Evolutionary conservation across 208 protist genomes (phyloP).

Genomic region (Naegleria lovaniensis): DNA sequence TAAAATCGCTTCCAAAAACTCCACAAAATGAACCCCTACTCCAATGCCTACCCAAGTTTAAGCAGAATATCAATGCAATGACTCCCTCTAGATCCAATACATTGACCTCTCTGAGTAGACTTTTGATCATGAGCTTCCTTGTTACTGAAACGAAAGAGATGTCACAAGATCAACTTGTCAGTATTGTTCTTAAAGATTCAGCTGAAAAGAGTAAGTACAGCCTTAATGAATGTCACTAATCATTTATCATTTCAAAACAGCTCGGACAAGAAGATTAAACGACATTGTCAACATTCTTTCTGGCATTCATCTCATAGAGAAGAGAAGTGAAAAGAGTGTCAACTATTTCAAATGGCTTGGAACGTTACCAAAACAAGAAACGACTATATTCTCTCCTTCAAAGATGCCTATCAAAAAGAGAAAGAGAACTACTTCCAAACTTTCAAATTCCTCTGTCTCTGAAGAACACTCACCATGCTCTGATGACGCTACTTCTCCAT

Average conservation of each 20-base stretch:
- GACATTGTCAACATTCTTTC: conserved; percentile 20
- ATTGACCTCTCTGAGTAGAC: background rate
- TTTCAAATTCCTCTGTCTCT: too few relatives aligned
- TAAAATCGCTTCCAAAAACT: background rate
- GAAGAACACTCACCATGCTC: background rate
- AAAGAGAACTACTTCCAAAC: background rate
- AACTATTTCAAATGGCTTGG: background rate
- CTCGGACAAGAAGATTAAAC: background rate
- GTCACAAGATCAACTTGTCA: background rate
- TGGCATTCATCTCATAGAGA: background rate
- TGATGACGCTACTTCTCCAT: background rate
- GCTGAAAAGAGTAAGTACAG: background rate
- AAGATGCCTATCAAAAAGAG: background rate
- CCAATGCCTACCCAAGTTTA: background rate
- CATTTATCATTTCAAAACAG: background rate
- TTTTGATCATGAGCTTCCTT: background rate
- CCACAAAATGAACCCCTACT: background rate
- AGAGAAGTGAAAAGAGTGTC: background rate
- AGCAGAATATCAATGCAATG: background rate
- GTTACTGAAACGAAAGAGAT: background rate
- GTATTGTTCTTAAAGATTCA: background rate
- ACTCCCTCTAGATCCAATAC: background rate
- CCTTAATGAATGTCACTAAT: background rate
- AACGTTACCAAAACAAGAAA: background rate
- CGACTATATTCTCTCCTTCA: background rate